These are phyloP conservation scores for Achaetomium macrosporum DNA, from an alignment of 2,329 filamentous ascomycete species.

Conservation along the genomic window DNA sequence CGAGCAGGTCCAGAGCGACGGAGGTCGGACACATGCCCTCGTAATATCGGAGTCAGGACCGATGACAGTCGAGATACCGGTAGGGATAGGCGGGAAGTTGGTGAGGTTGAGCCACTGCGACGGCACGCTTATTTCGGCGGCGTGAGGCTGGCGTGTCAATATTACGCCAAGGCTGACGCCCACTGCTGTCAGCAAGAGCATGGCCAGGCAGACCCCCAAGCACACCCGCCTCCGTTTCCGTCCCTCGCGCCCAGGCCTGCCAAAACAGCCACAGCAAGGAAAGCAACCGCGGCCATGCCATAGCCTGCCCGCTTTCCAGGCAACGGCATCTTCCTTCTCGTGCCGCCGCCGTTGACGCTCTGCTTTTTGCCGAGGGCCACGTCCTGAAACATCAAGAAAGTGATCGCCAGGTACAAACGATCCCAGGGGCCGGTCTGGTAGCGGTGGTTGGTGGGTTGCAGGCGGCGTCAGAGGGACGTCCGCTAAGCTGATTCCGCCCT, in stretches of 20 bases:
- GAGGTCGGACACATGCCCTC: constrained; percentile 63
- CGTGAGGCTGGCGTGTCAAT: constrained; percentile 38
- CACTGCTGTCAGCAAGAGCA: constrained; percentile 52
- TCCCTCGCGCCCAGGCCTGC: constrained; percentile 56
- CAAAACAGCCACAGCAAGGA: constrained; percentile 58
- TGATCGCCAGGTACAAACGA: constrained; percentile 43
- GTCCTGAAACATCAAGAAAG: constrained; percentile 36
- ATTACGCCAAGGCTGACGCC: constrained; percentile 53
- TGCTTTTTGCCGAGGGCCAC: constrained; percentile 35
- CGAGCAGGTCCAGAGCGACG: constrained; percentile 79
- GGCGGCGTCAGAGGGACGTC: constrained; percentile 48
- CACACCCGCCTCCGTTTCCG: constrained; percentile 58
- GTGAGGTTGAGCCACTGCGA: constrained; percentile 76
- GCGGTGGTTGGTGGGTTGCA: constrained; percentile 21
- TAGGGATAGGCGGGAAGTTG: constrained; percentile 79
- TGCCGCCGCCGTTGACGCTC: constrained; percentile 50
- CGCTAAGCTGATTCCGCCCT: constrained; percentile 54
- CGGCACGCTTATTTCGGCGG: constrained; percentile 27
- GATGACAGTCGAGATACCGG: constrained; percentile 72
- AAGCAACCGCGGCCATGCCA: constrained; percentile 63
- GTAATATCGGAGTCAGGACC: constrained; percentile 60
- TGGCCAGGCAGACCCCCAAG: constrained; percentile 42
- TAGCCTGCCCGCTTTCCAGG: constrained; percentile 51
- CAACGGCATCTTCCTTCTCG: constrained; percentile 61
- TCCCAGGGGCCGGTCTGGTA: constrained; percentile 41